A percentile compares a stretch with the other conserved stretches of the same genome.
Conservation (phyloP, 768 basidiomycete species). For the Tricholoma saponaceum region DNA sequence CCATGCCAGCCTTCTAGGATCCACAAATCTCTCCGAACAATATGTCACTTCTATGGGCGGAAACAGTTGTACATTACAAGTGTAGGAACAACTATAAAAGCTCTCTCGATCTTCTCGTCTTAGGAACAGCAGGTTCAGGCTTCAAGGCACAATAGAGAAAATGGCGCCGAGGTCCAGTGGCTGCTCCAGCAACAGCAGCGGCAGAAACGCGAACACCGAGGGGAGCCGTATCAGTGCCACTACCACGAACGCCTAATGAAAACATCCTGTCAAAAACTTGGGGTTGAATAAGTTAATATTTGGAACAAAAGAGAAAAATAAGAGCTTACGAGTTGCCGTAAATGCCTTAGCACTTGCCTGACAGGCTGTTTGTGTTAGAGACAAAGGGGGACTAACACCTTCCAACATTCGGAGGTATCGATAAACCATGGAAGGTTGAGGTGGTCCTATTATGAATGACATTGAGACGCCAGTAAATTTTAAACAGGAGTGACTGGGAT, state of each 20-base stretch:
- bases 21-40: constrained; percentile 5
- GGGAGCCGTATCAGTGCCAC: constrained; percentile 62
- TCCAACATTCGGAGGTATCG: constrained; percentile 89
- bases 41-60: background rate
- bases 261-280: constrained; percentile 90
- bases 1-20: constrained; percentile 10
- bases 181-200: constrained; percentile 57
- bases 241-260: constrained; percentile 76
- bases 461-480: background rate
- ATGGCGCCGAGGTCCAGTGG: constrained; percentile 73
- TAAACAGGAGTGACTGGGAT: background rate
- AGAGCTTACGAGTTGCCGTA: constrained; percentile 68
- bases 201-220: constrained; percentile 60
- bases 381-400: constrained; percentile 84
- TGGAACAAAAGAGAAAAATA: constrained; percentile 14
- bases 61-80: background rate
- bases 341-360: constrained; percentile 89
- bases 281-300: constrained; percentile 2
- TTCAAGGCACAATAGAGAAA: constrained; percentile 81
- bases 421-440: constrained; percentile 89
- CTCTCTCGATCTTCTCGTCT: constrained; percentile 27
- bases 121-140: constrained; percentile 48
- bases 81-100: constrained; percentile 6
- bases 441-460: constrained; percentile 49
- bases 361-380: constrained; percentile 82